Evolutionary conservation across 2,329 filamentous ascomycete species (phyloP), one percentile per base, ranked within the genome.

Genomic region (Colletotrichum eleusines): DNA sequence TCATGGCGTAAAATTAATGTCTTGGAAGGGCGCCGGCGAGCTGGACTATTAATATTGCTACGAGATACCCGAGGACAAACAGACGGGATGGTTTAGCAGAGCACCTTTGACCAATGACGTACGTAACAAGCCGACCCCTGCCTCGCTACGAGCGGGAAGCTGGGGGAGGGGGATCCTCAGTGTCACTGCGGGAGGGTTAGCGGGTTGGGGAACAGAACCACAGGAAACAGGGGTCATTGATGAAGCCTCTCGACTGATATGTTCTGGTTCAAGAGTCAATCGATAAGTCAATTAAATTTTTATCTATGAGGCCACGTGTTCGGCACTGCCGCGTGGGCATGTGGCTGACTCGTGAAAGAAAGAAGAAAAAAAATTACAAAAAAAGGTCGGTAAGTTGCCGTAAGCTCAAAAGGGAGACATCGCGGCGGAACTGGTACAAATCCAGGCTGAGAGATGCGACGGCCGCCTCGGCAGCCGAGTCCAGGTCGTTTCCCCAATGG

Each of bases 81-180:
- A 16, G 11, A 28, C 40, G 48, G 53, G 59, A 50, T 61, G 63
- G 31, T 66, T 26, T 33, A 61, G 57, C 31, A 50, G 23, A 40
- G 26, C 11, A 16, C 33, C 48, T 35, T 26, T 40, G 65, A 23
- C 69, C 69, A 71, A 68, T 71, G 69, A 71, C 69, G 69, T 69
- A 68, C 69, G 69, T 69, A 68, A 64, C 69, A 71, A 71, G 69
- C 69, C 26, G 28, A 69, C 64, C 69, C 69, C 69, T 68, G 69
- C 46, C 44, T 42, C 63, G 58, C 58, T 69, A 53, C 53, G 28
- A 53, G 54, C 26, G 58, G 69, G 33, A 69, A 69, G 68, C 46
- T 68, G 58, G 58, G 64, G 65, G 48, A 20, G 63, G 51, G 65
- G 65, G 42, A 31, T 28, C 58, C 33, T 59, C 31, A 40, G 26